phyloP scores from a whole-genome alignment of 2,329 filamentous ascomycete genomes.

The Chaetoscypha palmicola region DNA sequence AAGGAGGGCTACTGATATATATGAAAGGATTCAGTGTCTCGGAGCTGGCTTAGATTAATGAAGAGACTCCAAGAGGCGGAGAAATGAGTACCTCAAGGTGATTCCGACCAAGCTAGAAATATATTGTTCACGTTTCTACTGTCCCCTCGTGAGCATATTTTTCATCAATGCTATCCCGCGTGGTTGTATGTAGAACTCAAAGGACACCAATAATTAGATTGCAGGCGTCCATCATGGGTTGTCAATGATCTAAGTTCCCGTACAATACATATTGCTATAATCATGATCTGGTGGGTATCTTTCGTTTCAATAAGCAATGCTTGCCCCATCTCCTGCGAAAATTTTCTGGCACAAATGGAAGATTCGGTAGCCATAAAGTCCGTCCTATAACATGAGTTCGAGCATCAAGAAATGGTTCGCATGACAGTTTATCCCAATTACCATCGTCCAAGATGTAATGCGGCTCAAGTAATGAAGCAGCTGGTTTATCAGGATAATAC shows the following conservation, averaged over 20 bases:
- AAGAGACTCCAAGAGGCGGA: too few relatives aligned
- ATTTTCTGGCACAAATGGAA: constrained; percentile 59
- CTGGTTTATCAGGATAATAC: constrained; percentile 53
- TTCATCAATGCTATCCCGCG: too few relatives aligned
- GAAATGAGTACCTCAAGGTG: too few relatives aligned
- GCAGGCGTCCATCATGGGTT: not conserved
- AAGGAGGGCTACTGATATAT: too few relatives aligned
- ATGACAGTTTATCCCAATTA: constrained; percentile 73
- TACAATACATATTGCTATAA: constrained; percentile 7
- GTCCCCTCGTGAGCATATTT: too few relatives aligned
- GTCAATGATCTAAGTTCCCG: too few relatives aligned
- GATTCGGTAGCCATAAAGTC: constrained; percentile 74
- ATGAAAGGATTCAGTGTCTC: too few relatives aligned
- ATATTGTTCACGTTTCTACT: too few relatives aligned
- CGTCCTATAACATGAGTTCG: constrained; percentile 68
- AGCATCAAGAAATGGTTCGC: constrained; percentile 74
- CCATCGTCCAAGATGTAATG: constrained; percentile 66
- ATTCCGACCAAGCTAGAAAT: too few relatives aligned
- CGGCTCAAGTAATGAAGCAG: constrained; percentile 64
- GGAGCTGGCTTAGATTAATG: too few relatives aligned
- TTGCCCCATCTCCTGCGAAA: constrained; percentile 74
- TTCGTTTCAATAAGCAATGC: constrained; percentile 74
- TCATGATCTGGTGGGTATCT: constrained; percentile 23
- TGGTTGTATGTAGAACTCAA: too few relatives aligned
- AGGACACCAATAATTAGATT: not conserved